phyloP scores from a whole-genome alignment of 1,284 basidiomycete genomes.

The Fomitopsis schrenkii region DNA sequence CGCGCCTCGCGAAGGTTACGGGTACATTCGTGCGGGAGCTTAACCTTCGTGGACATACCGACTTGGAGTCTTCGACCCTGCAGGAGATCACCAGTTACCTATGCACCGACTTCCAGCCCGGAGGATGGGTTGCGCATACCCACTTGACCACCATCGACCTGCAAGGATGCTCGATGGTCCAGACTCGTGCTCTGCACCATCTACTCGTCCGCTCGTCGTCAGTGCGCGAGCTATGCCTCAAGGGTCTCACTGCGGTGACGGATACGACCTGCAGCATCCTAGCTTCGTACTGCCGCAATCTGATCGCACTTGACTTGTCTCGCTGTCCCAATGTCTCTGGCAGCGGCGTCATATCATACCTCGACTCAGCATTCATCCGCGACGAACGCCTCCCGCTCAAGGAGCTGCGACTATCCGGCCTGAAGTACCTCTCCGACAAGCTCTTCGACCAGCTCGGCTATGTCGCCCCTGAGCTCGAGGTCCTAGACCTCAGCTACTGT shows the following conservation, averaged over 20 bases:
- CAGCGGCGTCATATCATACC: constrained; percentile 49
- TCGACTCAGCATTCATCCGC: constrained; percentile 37
- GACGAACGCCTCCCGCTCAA: constrained; percentile 46
- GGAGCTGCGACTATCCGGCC: constrained; percentile 60
- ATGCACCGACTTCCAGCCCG: constrained; percentile 36
- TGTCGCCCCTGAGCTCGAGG: constrained; percentile 68
- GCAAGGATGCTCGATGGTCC: constrained; percentile 67
- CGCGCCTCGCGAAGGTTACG: constrained; percentile 45
- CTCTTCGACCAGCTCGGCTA: constrained; percentile 59
- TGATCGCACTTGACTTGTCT: constrained; percentile 68
- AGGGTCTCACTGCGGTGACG: constrained; percentile 64
- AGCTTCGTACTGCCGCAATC: constrained; percentile 46
- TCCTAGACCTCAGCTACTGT: constrained; percentile 79
- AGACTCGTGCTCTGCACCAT: constrained; percentile 61
- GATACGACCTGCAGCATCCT: constrained; percentile 72
- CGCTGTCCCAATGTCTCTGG: constrained; percentile 71
- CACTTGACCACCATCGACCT: constrained; percentile 71
- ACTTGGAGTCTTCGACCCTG: constrained; percentile 47
- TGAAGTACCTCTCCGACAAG: constrained; percentile 55
- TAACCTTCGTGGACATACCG: constrained; percentile 62
- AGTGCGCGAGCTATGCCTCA: constrained; percentile 59
- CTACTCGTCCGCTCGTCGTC: constrained; percentile 68
- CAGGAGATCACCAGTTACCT: constrained; percentile 50
- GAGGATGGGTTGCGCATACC: constrained; percentile 42
- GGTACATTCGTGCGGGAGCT: constrained; percentile 67